These are phyloP conservation scores for Chenopodium album DNA, from an alignment of 148 eudicot genomes.

Conservation along the genomic window DNA sequence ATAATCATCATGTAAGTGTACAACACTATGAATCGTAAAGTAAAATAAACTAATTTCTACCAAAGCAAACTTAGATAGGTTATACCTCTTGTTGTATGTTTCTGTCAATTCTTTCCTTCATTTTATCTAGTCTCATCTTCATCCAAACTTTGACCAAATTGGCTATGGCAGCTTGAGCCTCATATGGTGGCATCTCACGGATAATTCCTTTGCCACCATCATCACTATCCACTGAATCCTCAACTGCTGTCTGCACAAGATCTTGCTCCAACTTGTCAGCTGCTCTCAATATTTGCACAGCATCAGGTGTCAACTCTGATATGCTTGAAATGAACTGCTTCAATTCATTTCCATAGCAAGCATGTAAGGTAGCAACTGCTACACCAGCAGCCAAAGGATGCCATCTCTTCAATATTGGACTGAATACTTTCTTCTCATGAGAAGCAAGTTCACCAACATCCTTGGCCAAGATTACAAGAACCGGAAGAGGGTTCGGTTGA, in stretches of 20 bases:
- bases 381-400: constrained; percentile 98
- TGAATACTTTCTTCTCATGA: constrained; percentile 75
- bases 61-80: constrained; percentile 7
- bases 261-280: constrained; percentile 96
- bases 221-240: constrained; percentile 97
- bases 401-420: constrained; percentile 92
- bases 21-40: neutral
- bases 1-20: neutral
- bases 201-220: constrained; percentile 98
- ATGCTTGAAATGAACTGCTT: constrained; percentile 85
- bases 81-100: constrained; percentile 90
- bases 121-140: constrained; percentile 67
- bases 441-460: constrained; percentile 87
- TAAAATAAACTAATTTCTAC: neutral
- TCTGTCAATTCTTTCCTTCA: constrained; percentile 77
- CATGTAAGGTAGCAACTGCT: constrained; percentile 95
- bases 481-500: constrained; percentile 84
- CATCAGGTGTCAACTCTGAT: constrained; percentile 89
- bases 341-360: constrained; percentile 93
- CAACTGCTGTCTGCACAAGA: constrained; percentile 92
- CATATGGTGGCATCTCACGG: constrained; percentile 99
- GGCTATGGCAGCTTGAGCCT: constrained; percentile 89
- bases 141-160: constrained; percentile 88
- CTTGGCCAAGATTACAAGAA: constrained; percentile 90
- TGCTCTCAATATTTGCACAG: constrained; percentile 81